Evolutionary conservation across 208 protist genomes (phyloP), one percentile per base, ranked within the genome.

Genomic region (Leishmania aethiopica): DNA sequence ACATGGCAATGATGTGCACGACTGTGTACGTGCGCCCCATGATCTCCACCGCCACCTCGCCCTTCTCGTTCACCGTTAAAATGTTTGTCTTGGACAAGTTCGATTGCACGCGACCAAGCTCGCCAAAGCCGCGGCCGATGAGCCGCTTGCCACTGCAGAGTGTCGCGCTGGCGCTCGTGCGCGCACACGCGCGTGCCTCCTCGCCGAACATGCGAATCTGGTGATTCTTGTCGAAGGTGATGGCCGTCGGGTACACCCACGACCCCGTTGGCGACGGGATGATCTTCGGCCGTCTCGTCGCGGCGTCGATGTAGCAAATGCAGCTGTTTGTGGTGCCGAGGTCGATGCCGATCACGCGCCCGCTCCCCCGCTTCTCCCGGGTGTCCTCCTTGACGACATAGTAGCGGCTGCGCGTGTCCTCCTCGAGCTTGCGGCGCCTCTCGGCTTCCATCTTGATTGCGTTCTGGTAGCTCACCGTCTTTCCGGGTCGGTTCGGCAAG

Each of bases 251-350:
- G 78, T 94, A 98, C 45, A 98, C 95, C 95, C 95, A 98, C 71
- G 95, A 98, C 13, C 95, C 95, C 6, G 95, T 96, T 51, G 95
- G 95, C 0, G 95, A 97, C 3, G 96, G 96, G 73, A 98, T 97
- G 72, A 98, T 96, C 78, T 96, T 96, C 28, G 96, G 96, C 75
- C 88, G 89, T 49, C 85, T 87, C 0, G 93, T 95, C 32, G 53
- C 84, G 1, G 85, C 74, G 75, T 98, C 94, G 78, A 98, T 93
- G 83, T 97, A 98, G 66, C 91, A 96, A 35, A 99, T 97, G 89
- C 98, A 99, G 88, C 96, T 99, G 89, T 99, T 99, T 22, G 98
- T 99, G 10, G 98, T 99, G 77, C 99, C 99, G n/a, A 99, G 89
- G 90, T 99, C 99, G 80, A 99, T 99, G 79, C 99, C 99, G 85